Evolutionary conservation across 192 early-diverging fungal species (phyloP), one percentile per base, ranked within the genome.

Genomic region (Coemansia sp.): DNA sequence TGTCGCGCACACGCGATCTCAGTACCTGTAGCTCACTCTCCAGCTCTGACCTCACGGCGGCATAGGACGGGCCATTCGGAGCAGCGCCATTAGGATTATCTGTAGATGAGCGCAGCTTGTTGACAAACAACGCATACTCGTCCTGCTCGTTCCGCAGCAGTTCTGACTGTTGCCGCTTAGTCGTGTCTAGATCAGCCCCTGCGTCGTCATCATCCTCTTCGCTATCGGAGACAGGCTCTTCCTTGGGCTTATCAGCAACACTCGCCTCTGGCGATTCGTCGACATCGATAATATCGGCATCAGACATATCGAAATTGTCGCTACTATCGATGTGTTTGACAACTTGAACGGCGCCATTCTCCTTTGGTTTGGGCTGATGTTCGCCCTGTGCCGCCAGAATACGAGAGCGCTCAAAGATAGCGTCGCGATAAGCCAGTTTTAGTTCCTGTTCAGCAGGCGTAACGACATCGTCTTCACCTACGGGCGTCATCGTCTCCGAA

Each of bases 71-170:
- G 15, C 47, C 41, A 20, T 7, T 43, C 22, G 61, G n/a, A 4
- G 15, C 29, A 5, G 34, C 33, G 11, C 38, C 36, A 9, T 33
- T 11, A 0, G 58, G 13, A 6, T 16, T 50, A 50, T 61, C 52
- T 6, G 50, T 34, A 12, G 70, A 60, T 15, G 63, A 58, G 44
- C 63, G 65, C 33, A 83, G 73, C 68, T 75, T 75, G 29, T 69
- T 64, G 31, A 83, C 49, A 75, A 94, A 93, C 15, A 85, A 80
- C 1, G 87, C 88, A 63, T 87, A 93, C 62, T 94, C 92, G 39
- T 81, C 75, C 43, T 85, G 79, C 78, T 93, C 91, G 64, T 69
- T 73, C 12, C 65, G 65, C 62, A 83, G 46, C 34, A 83, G 69
- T 50, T 70, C 57, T 2, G 60, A 44, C 22, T 69, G 80, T 65